Conservation (phyloP, 2,329 filamentous ascomycete genomes). For the Septoria petroselini region DNA sequence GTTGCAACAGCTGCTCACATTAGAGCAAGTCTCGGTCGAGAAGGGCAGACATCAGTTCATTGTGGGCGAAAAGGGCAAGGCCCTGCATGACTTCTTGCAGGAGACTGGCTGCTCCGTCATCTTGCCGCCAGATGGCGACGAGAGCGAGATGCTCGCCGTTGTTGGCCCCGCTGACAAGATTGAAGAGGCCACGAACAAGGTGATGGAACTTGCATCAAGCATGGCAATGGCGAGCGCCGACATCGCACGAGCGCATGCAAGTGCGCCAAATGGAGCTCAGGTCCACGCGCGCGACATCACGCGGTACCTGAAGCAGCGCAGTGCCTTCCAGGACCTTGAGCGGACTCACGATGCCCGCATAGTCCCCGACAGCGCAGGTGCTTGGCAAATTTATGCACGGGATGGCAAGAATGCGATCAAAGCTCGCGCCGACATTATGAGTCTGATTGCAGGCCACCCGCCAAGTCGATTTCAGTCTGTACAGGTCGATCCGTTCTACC, state of each 20-base stretch:
- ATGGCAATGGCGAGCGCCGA: slow-evolving; percentile 85
- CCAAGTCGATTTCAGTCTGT: slow-evolving; percentile 67
- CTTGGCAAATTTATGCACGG: slow-evolving; percentile 84
- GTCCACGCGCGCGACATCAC: slow-evolving; percentile 82
- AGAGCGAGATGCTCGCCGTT: slow-evolving; percentile 80
- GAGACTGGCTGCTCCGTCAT: slow-evolving; percentile 89
- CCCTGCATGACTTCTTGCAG: slow-evolving; percentile 79
- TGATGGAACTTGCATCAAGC: slow-evolving; percentile 81
- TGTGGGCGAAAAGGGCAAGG: slow-evolving; percentile 75
- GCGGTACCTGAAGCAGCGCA: slow-evolving; percentile 78
- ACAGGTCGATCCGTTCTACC: slow-evolving; percentile 73
- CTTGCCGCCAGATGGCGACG: slow-evolving; percentile 69
- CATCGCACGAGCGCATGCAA: slow-evolving; percentile 73
- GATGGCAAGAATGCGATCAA: slow-evolving; percentile 79
- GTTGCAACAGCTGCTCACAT: slow-evolving; percentile 69
- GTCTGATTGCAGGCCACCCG: slow-evolving; percentile 69
- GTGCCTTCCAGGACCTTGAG: slow-evolving; percentile 80
- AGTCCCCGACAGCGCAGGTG: slow-evolving; percentile 68
- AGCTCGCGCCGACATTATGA: slow-evolving; percentile 71
- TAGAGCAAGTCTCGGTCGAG: slow-evolving; percentile 78
- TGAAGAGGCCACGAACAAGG: slow-evolving; percentile 71
- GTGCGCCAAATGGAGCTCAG: slow-evolving; percentile 67
- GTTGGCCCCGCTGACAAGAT: slow-evolving; percentile 71
- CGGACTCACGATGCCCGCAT: slow-evolving; percentile 79
- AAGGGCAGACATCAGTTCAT: slow-evolving; percentile 92